Percentiles rank a stretch among this genome's conserved stretches.
Evolutionary conservation across 768 basidiomycete species (phyloP).

Genomic region (Cystofilobasidium capitatum): DNA sequence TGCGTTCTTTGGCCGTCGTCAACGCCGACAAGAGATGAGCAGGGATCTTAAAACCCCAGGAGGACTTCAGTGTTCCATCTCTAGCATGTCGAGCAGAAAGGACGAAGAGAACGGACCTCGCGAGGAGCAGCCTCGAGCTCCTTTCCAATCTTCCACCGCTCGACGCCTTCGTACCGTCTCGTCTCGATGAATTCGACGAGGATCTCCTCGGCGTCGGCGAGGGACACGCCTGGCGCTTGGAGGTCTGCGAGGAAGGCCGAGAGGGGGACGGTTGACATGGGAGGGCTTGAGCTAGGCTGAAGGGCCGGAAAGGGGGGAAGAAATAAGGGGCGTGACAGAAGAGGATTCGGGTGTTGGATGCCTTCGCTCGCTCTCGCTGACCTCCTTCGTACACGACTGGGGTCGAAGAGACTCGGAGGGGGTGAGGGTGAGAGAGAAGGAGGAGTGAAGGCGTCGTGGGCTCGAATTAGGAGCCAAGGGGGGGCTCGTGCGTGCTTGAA

Average conservation of each 20-base stretch:
- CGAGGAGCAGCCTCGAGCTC: constrained; percentile 7
- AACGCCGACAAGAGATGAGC: background rate
- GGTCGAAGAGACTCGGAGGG: too few species aligned
- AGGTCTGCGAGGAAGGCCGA: constrained; percentile 4
- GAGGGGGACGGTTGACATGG: background rate
- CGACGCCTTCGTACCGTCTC: constrained; percentile 7
- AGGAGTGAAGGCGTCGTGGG: too few species aligned
- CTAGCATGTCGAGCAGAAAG: background rate
- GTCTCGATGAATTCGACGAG: constrained; percentile 16
- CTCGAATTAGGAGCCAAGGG: too few species aligned
- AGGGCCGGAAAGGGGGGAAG: too few species aligned
- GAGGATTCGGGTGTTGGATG: too few species aligned
- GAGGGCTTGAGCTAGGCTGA: too few species aligned
- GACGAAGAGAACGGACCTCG: constrained; percentile 1
- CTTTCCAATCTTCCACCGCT: constrained; percentile 2
- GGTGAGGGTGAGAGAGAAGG: too few species aligned
- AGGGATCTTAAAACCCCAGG: background rate
- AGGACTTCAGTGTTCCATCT: background rate
- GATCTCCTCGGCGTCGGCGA: constrained; percentile 6
- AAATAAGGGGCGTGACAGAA: too few species aligned
- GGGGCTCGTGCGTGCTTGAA: too few species aligned
- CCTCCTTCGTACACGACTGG: too few species aligned
- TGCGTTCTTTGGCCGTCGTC: constrained; percentile 5
- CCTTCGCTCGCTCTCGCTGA: too few species aligned
- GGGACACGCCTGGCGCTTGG: background rate